These are phyloP conservation scores for Xylaria sp. DNA, from an alignment of 2,329 filamentous ascomycete species.

Conservation along the genomic window DNA sequence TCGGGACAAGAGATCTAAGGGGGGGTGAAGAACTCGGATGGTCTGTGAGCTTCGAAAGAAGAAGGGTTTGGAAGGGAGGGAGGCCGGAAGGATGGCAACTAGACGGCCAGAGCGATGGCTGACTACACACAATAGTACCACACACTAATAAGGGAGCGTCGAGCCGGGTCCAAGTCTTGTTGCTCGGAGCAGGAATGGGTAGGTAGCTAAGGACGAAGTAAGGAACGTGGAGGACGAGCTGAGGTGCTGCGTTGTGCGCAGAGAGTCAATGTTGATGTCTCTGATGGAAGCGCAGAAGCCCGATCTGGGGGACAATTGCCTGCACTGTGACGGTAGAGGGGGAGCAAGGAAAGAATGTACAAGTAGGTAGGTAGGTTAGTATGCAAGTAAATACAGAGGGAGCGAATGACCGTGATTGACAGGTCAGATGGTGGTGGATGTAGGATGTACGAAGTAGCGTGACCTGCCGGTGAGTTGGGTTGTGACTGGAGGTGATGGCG, in stretches of 20 bases:
- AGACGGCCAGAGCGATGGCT: background rate
- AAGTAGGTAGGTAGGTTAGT: background rate
- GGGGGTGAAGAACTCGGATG: constrained; percentile 17
- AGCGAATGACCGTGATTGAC: background rate
- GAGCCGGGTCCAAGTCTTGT: background rate
- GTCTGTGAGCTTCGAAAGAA: constrained; percentile 7
- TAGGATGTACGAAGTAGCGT: background rate
- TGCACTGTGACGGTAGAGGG: background rate
- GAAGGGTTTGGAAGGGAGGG: background rate
- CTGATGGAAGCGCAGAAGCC: background rate
- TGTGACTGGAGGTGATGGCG: constrained; percentile 1
- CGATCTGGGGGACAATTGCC: background rate
- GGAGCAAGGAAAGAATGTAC: background rate
- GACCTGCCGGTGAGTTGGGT: background rate
- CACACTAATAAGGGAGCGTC: background rate
- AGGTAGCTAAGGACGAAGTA: background rate
- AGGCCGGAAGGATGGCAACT: constrained; percentile 5
- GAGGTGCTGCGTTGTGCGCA: background rate
- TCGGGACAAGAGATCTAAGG: constrained; percentile 12
- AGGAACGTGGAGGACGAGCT: background rate
- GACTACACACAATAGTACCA: background rate
- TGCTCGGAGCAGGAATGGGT: background rate
- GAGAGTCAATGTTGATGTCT: background rate
- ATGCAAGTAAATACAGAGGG: background rate
- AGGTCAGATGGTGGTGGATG: background rate